phyloP scores from a whole-genome alignment of 305 asterid species.

The Fraxinus sp. region DNA sequence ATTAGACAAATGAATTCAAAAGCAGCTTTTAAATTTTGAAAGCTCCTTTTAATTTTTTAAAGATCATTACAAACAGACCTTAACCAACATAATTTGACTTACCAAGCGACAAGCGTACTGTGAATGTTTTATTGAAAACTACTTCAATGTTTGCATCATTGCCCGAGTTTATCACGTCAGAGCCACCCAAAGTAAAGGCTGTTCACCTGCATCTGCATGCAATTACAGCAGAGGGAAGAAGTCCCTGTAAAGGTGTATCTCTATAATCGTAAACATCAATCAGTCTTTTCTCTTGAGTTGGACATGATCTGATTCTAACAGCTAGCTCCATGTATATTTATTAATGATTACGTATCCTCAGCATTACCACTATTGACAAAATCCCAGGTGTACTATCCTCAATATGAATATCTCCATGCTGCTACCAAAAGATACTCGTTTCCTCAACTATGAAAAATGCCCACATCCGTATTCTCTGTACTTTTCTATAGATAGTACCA shows the following conservation, averaged over 20 bases:
- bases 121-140: neutral
- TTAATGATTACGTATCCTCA: constrained; percentile 31
- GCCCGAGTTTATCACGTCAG: neutral
- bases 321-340: constrained; percentile 15
- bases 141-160: neutral
- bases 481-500: constrained; percentile 13
- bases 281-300: neutral
- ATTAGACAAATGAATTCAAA: too few species aligned
- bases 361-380: constrained; percentile 25
- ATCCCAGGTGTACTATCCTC: constrained; percentile 8
- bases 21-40: too few species aligned
- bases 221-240: neutral
- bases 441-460: constrained; percentile 25
- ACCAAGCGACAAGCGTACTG: neutral
- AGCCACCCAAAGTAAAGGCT: constrained; percentile 18
- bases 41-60: too few species aligned
- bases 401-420: neutral
- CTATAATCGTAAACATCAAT: neutral
- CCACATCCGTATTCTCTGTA: constrained; percentile 23
- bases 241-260: neutral
- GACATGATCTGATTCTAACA: neutral
- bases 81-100: neutral
- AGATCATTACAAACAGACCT: too few species aligned
- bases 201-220: neutral
- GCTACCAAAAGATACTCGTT: neutral